Conservation (phyloP, 352 stramenopile species). For the Pythium graminicola region DNA sequence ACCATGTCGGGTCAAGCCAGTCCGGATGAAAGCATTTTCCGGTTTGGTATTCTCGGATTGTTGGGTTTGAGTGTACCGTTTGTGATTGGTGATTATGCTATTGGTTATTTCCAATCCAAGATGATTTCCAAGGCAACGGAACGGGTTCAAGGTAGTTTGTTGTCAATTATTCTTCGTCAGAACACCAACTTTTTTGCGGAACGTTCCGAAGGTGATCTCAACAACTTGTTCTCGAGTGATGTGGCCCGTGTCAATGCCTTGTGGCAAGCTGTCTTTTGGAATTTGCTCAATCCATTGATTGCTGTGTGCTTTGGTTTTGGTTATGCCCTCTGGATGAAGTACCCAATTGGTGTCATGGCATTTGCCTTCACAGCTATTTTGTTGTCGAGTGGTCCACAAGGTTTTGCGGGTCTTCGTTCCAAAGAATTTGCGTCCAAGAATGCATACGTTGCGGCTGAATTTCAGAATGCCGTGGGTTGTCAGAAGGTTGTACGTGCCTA, state of each 20-base stretch:
- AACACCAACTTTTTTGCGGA: conserved; percentile 79
- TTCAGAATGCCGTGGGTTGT: conserved; percentile 80
- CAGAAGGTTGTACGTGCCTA: conserved; percentile 87
- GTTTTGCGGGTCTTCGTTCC: conserved; percentile 71
- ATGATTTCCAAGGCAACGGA: conserved; percentile 88
- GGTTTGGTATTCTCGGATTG: conserved; percentile 69
- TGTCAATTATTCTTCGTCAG: conserved; percentile 78
- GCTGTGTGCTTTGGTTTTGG: conserved; percentile 78
- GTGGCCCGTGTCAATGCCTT: conserved; percentile 78
- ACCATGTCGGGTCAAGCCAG: conserved; percentile 30
- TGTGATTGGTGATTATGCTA: conserved; percentile 75
- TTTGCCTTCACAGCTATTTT: conserved; percentile 78
- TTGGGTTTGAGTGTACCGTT: conserved; percentile 76
- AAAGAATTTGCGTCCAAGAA: conserved; percentile 86
- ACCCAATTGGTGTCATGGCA: conserved; percentile 72
- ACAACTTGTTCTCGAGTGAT: conserved; percentile 86
- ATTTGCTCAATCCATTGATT: conserved; percentile 74
- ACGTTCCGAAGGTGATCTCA: conserved; percentile 80
- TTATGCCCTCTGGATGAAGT: conserved; percentile 81
- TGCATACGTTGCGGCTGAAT: conserved; percentile 81
- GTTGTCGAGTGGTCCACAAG: conserved; percentile 74
- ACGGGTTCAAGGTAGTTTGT: conserved; percentile 60
- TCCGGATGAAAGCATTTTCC: conserved; percentile 43
- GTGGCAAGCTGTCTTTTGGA: conserved; percentile 87
- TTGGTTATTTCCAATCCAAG: conserved; percentile 87